Conservation (phyloP, 129 eudicot species). For the Chrysanthemum makinoi region DNA sequence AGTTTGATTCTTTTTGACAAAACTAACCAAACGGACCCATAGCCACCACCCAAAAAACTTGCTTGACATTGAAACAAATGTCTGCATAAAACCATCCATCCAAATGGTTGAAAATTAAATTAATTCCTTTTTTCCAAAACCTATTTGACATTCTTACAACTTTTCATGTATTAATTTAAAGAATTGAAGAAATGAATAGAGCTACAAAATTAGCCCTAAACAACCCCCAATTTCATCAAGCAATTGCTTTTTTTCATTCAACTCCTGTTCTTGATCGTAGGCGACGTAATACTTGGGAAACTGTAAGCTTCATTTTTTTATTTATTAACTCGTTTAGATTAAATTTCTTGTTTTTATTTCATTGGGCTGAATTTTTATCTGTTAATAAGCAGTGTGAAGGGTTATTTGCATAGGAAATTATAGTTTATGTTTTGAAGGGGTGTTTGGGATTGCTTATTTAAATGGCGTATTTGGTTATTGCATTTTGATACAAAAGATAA, state of each 20-base stretch:
- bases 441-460: no score
- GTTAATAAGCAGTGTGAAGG: no score
- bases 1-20: no score
- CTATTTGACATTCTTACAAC: background rate
- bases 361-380: background rate
- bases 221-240: slow-evolving; percentile 28
- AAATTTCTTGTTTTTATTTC: background rate
- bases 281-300: slow-evolving; percentile 64
- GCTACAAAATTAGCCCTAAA: slow-evolving; percentile 11
- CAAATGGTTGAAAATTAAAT: background rate
- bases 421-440: no score
- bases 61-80: no score
- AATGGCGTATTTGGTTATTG: no score
- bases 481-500: no score
- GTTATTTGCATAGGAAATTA: no score
- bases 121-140: background rate
- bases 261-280: slow-evolving; percentile 63
- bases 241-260: slow-evolving; percentile 53
- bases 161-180: background rate
- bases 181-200: slow-evolving; percentile 3
- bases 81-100: background rate
- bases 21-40: no score
- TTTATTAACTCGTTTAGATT: background rate
- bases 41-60: no score
- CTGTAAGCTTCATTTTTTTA: slow-evolving; percentile 33